Evolutionary conservation across 2,329 filamentous ascomycete genomes (phyloP).

Genomic region (Fusarium kyushuense): DNA sequence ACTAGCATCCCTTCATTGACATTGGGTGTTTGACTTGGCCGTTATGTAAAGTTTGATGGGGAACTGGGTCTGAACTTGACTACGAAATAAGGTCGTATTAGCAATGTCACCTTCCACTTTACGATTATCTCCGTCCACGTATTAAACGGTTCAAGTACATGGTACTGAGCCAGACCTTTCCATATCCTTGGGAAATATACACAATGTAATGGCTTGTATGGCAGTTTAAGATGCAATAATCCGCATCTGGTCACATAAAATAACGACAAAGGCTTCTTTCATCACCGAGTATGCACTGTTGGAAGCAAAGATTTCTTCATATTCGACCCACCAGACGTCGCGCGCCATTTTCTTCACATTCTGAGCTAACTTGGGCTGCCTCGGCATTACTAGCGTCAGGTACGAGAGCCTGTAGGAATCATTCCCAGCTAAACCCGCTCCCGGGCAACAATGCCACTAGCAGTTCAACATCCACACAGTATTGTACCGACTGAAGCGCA

Average conservation of each 20-base stretch:
- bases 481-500: background rate
- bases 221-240: background rate
- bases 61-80: background rate
- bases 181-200: background rate
- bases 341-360: constrained; percentile 6
- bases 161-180: background rate
- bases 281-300: background rate
- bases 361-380: background rate
- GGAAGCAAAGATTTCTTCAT: background rate
- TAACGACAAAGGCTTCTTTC: background rate
- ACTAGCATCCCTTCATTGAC: background rate
- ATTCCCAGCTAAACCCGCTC: constrained; percentile 7
- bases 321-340: constrained; percentile 8
- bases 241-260: too few relatives aligned
- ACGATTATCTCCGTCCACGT: background rate
- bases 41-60: background rate
- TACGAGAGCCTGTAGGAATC: background rate
- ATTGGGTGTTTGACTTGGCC: background rate
- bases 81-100: background rate
- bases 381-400: constrained; percentile 11
- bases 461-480: background rate
- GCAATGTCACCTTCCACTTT: background rate
- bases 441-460: background rate
- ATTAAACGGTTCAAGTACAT: background rate
- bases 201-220: background rate